Conservation (phyloP, 83 land plant species). For the Diphasiastrum complanatum region DNA sequence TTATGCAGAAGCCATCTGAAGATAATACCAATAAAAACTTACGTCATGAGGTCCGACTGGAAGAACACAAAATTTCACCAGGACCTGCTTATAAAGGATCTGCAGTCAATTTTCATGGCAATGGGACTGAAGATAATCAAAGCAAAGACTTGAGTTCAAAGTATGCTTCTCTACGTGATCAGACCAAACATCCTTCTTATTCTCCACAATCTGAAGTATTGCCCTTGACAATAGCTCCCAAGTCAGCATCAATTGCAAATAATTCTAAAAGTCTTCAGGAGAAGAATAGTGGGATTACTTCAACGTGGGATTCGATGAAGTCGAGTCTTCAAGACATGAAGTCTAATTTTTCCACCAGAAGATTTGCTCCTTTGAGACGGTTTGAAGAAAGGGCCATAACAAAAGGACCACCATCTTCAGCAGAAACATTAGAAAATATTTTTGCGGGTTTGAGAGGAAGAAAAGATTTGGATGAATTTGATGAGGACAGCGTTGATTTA, state of each 20-base stretch:
- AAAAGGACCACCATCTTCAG: conserved; percentile 28
- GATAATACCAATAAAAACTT: not conserved
- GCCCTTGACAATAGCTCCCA: not conserved
- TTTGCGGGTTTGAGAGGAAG: conserved; percentile 64
- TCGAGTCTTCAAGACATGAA: conserved; percentile 55
- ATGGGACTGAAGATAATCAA: too few species aligned
- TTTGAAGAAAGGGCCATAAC: conserved; percentile 21
- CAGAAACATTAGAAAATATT: conserved; percentile 79
- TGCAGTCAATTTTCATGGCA: too few species aligned
- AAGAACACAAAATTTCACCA: not conserved
- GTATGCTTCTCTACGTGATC: too few species aligned
- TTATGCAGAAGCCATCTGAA: not conserved
- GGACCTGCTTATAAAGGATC: too few species aligned
- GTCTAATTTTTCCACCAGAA: conserved; percentile 50
- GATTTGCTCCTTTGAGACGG: conserved; percentile 64
- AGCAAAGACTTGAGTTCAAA: too few species aligned
- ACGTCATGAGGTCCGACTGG: not conserved
- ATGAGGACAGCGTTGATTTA: conserved; percentile 35
- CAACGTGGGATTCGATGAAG: conserved; percentile 79
- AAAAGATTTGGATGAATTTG: conserved; percentile 29
- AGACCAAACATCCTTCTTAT: too few species aligned
- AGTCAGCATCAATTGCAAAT: conserved; percentile 27
- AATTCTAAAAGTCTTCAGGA: conserved; percentile 5
- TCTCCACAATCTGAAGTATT: not conserved
- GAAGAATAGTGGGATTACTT: conserved; percentile 30